Base-by-base conservation (phyloP, 495 filamentous ascomycete genomes). In the Acidomyces sp. region DNA sequence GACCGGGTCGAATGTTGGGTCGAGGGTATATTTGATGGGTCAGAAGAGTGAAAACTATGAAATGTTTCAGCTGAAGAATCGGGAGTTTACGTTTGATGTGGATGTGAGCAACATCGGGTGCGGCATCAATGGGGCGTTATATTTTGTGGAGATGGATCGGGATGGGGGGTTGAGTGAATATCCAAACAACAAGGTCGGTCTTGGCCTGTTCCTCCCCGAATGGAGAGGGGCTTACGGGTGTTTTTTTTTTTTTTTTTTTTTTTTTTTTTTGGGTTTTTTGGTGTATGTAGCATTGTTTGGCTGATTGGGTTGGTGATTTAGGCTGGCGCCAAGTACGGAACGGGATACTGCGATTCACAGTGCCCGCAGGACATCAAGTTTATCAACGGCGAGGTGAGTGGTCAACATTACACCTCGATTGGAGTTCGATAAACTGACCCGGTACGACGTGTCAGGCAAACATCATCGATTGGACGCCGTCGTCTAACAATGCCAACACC, bases 341-440 rank as follows among this genome's bases (percentile, higher is more conserved):
- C 75, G 21, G 77, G 77, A 0, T 82, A 83, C 62, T 83, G 78
- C 53, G 77, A 81, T 52, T 69, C 74, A 5, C 77, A 82, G 49
- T 82, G 78, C 56, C 67, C 62, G 1, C 51, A 54, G 27, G 58
- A 62, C 13, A 55, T 56, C 15, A 59, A 70, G 10, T 80, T 70
- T 53, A 67, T 77, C 40, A 74, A 77, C 48, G 75, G 75, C 20
- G 55, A 67, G 34, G 65, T 24, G 4, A 18, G n/a, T n/a, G n/a
- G n/a, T n/a, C n/a, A n/a, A n/a, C n/a, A n/a, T n/a, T n/a, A n/a
- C n/a, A n/a, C n/a, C n/a, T n/a, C n/a, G n/a, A n/a, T n/a, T n/a
- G n/a, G n/a, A n/a, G n/a, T n/a, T n/a, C n/a, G n/a, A n/a, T n/a
- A n/a, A n/a, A n/a, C n/a, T n/a, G n/a, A n/a, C n/a, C n/a, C n/a